Percentiles rank a stretch among this genome's conserved stretches.
Evolutionary conservation across 1,139 yeast genomes (phyloP).

Genomic region (Hansenula anomala): DNA sequence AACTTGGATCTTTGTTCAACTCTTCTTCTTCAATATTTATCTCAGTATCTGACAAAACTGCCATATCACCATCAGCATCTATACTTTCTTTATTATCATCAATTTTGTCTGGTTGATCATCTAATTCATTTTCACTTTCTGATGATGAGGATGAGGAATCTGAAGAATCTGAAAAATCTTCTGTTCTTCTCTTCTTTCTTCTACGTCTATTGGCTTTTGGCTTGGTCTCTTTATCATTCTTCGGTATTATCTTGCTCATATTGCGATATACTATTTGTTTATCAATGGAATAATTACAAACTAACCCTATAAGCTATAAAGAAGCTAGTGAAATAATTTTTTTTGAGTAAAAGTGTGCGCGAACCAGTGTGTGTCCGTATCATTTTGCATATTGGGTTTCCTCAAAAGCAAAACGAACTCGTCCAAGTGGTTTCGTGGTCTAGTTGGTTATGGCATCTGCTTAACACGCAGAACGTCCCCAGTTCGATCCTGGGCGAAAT

Average conservation of each 20-base stretch:
- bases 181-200: slow-evolving; percentile 79
- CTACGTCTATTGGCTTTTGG: slow-evolving; percentile 32
- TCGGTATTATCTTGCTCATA: slow-evolving; percentile 19
- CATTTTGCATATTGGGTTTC: too few species aligned
- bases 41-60: slow-evolving; percentile 40
- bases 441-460: slow-evolving; percentile 99
- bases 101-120: slow-evolving; percentile 15
- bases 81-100: slow-evolving; percentile 9
- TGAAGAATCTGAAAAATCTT: slow-evolving; percentile 46
- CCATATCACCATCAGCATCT: slow-evolving; percentile 20
- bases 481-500: slow-evolving; percentile 99
- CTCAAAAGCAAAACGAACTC: too few species aligned
- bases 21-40: slow-evolving; percentile 11
- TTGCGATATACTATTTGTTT: not conserved
- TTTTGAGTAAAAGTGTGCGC: not conserved
- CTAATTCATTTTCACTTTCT: slow-evolving; percentile 7
- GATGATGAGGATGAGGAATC: slow-evolving; percentile 27
- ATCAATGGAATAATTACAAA: too few species aligned
- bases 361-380: too few species aligned
- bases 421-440: slow-evolving; percentile 73
- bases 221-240: slow-evolving; percentile 15
- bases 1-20: slow-evolving; percentile 16
- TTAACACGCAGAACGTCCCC: slow-evolving; percentile 99
- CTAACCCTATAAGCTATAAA: too few species aligned
- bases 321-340: too few species aligned